Evolutionary conservation across 78 protist genomes (phyloP), one percentile per base, ranked within the genome.

Genomic region (Parvularia atlantis): DNA sequence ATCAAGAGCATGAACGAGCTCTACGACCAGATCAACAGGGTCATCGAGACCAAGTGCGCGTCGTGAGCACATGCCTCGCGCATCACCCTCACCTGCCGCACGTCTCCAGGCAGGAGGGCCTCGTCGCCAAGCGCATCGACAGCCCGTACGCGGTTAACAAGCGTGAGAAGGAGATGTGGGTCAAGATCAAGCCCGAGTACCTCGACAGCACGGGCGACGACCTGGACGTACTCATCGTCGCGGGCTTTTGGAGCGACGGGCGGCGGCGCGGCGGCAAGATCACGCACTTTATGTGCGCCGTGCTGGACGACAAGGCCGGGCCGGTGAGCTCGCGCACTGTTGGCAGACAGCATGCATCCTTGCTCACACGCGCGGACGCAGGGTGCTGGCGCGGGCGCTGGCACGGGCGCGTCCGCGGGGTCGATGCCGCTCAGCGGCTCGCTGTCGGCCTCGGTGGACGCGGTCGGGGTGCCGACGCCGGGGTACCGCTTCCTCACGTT

Each of bases 131-230:
- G 61, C 14, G 14, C 31, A 7, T 70, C 37, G 48, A 69, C 41
- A 62, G 85, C 13, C 13, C 43, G 11, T 90, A 89, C 64, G 58
- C 30, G 9, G 85, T 86, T 0, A 83, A 52, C 24, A 89, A 86
- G 61, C 46, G 95, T 14, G 50, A 44, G 28, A 66, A 52, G 40
- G 64, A n/a, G n/a, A n/a, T 72, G 30, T 90, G 95, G 95, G n/a
- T 83, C 43, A 90, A 90, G 60, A 36, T 90, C 41, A 90, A 90
- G 68, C 92, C 93, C 19, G 95, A 90, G 37, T 91, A 89, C 68
- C 28, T 83, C 20, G 84, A 80, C 44, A 86, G 90, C 2, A 60
- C 75, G 10, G 88, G 84, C 7, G 84, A 85, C 63, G 90, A 91
- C 37, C 58, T 90, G 7, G 95, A 90, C 64, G 50, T 89, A 0